Percentiles rank a stretch among this genome's conserved stretches.
These are phyloP conservation scores for Globisporangium splendens DNA, from an alignment of 352 stramenopile species.

Conservation along the genomic window DNA sequence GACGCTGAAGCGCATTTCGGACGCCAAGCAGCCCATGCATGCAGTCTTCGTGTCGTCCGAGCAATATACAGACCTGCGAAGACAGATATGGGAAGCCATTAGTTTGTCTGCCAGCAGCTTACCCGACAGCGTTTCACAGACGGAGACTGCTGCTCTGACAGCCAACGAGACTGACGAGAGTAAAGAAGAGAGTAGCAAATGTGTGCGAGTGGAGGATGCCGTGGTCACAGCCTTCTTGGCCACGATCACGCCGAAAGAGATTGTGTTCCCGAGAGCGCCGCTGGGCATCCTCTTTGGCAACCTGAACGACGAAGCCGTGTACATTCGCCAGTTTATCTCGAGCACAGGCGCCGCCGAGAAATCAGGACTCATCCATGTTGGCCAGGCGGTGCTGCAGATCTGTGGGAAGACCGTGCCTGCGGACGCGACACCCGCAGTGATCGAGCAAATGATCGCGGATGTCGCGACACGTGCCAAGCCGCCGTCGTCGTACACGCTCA, in stretches of 20 bases:
- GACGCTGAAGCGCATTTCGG: slow-evolving; percentile 39
- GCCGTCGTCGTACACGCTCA: slow-evolving; percentile 42
- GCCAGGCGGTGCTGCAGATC: slow-evolving; percentile 76
- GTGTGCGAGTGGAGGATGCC: slow-evolving; percentile 9
- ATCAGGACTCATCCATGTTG: slow-evolving; percentile 47
- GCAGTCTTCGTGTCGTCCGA: slow-evolving; percentile 57
- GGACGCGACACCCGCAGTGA: slow-evolving; percentile 43
- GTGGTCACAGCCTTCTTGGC: slow-evolving; percentile 16
- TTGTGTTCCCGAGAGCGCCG: slow-evolving; percentile 62
- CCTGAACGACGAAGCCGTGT: slow-evolving; percentile 74
- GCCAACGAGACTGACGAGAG: slow-evolving; percentile 7
- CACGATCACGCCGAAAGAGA: slow-evolving; percentile 32
- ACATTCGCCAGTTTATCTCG: slow-evolving; percentile 78
- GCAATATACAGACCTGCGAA: slow-evolving; percentile 42
- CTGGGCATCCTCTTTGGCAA: slow-evolving; percentile 83
- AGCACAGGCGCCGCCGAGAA: slow-evolving; percentile 70
- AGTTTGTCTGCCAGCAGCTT: slow-evolving; percentile 7
- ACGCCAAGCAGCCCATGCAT: slow-evolving; percentile 46
- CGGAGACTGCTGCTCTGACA: not conserved
- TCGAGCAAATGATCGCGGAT: slow-evolving; percentile 73
- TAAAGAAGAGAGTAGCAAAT: slow-evolving; percentile 17
- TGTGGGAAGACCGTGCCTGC: slow-evolving; percentile 58
- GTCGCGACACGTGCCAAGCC: slow-evolving; percentile 16
- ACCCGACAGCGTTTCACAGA: slow-evolving; percentile 1
- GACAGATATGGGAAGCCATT: slow-evolving; percentile 9